Evolutionary conservation across 179 eudicot species (phyloP), one percentile per base, ranked within the genome.

Genomic region (Spergularia azorica): DNA sequence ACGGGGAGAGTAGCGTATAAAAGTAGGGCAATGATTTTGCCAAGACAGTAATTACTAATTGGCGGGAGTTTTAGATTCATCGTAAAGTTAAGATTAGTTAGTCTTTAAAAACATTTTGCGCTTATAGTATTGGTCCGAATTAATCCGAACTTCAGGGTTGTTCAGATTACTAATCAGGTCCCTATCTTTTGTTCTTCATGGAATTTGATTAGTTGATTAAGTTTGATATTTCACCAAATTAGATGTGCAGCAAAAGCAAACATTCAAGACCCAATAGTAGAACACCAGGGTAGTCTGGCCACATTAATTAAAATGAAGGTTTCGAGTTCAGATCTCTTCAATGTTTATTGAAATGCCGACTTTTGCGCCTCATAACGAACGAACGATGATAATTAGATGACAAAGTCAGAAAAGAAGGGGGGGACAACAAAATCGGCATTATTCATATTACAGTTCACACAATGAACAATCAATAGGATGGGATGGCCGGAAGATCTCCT

Each of bases 371-470:
- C 39, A 59, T 3, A 41, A 70, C 51, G 9, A 78, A 12, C 41
- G 20, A 15, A 73, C 4, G 2, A 32, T 46, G 2, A 32, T 46
- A 14, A 52, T 51, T 10, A 32, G 32, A 50, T 7, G 18, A 17
- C 15, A 67, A 8, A 26, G 15, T 16, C 48, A 63, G 16, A 46
- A 54, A 11, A 43, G 55, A 70, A 2, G 20, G 1, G 39, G 39
- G 13, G 73, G 21, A 70, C 20, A 50, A 20, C 41, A 67, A 17
- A 17, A 21, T 57, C 58, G 76, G n/a, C 39, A 79, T 72, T 67
- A 74, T 80, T 73, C 71, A 67, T 68, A 73, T 67, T 73, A 66
- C 77, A 76, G 51, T 56, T 65, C 68, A 76, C 76, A 56, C 80
- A 76, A 81, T n/a, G 56, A 65, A 70, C 43, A 56, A 67, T 57